These are phyloP conservation scores for Candida morakotiae DNA, from an alignment of 805 yeast genomes.

Conservation along the genomic window DNA sequence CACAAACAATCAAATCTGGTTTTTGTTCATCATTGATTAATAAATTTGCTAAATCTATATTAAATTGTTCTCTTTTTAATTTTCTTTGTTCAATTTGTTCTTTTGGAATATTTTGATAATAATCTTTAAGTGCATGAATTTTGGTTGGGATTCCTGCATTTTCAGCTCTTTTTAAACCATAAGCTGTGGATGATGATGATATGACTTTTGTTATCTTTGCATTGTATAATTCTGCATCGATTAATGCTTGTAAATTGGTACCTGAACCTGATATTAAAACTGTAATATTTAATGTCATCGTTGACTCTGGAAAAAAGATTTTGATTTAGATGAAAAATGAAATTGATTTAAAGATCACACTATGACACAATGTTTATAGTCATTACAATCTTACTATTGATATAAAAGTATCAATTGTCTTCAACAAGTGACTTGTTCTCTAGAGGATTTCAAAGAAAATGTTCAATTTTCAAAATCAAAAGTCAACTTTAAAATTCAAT, in stretches of 20 bases:
- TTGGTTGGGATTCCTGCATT: conserved; percentile 58
- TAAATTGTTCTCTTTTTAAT: conserved; percentile 65
- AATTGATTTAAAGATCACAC: not conserved
- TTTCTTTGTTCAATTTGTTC: conserved; percentile 56
- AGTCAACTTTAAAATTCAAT: too few species aligned
- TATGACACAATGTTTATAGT: too few species aligned
- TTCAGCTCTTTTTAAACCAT: conserved; percentile 76
- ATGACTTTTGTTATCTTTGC: conserved; percentile 71
- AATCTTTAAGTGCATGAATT: conserved; percentile 66
- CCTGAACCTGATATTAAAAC: conserved; percentile 95
- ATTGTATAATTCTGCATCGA: conserved; percentile 57
- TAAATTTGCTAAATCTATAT: conserved; percentile 69
- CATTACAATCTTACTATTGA: too few species aligned
- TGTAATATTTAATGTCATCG: conserved; percentile 34
- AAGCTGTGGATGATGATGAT: conserved; percentile 84
- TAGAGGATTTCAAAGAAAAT: too few species aligned
- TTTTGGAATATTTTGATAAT: conserved; percentile 73
- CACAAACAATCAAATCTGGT: conserved; percentile 91
- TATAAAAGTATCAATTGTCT: too few species aligned
- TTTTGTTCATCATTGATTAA: conserved; percentile 49
- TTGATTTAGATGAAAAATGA: not conserved
- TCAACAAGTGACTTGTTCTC: too few species aligned
- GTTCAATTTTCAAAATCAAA: too few species aligned
- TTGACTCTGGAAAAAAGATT: conserved; percentile 3
- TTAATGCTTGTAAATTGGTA: conserved; percentile 90